Conservation (phyloP, 2,329 filamentous ascomycete genomes). For the Magnaporthiopsis poae region DNA sequence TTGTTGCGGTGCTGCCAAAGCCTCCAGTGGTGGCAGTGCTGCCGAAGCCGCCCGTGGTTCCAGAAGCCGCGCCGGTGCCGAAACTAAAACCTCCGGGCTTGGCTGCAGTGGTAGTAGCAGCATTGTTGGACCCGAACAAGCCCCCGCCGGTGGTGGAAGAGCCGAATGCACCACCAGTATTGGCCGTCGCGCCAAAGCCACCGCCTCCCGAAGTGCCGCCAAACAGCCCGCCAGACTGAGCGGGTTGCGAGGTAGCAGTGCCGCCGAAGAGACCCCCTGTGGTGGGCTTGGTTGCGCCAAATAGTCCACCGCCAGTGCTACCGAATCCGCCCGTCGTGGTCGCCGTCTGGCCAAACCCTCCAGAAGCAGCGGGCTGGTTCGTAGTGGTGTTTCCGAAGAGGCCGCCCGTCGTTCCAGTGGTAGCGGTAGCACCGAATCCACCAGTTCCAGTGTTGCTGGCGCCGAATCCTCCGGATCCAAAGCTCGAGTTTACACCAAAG, state of each 20-base stretch:
- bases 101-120: slow-evolving; percentile 12
- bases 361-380: slow-evolving; percentile 25
- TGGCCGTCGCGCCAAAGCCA: slow-evolving; percentile 15
- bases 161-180: slow-evolving; percentile 21
- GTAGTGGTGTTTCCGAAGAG: slow-evolving; percentile 27
- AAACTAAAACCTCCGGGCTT: slow-evolving; percentile 18
- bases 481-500: slow-evolving; percentile 56
- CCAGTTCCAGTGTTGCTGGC: slow-evolving; percentile 27
- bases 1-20: slow-evolving; percentile 31
- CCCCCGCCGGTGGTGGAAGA: slow-evolving; percentile 20
- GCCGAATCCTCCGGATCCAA: slow-evolving; percentile 40
- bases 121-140: slow-evolving; percentile 18
- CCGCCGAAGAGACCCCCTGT: slow-evolving; percentile 28
- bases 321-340: slow-evolving; percentile 30
- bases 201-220: slow-evolving; percentile 21
- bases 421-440: not conserved
- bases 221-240: slow-evolving; percentile 28
- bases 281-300: slow-evolving; percentile 25
- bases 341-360: slow-evolving; percentile 21
- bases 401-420: slow-evolving; percentile 18
- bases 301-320: slow-evolving; percentile 27
- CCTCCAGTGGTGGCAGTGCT: slow-evolving; percentile 26
- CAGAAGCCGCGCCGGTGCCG: slow-evolving; percentile 17
- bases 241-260: slow-evolving; percentile 20
- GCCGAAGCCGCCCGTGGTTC: slow-evolving; percentile 21